A percentile compares a stretch with the other conserved stretches of the same genome.
phyloP scores from a whole-genome alignment of 257 asterid species.

The Scutellaria baicalensis region DNA sequence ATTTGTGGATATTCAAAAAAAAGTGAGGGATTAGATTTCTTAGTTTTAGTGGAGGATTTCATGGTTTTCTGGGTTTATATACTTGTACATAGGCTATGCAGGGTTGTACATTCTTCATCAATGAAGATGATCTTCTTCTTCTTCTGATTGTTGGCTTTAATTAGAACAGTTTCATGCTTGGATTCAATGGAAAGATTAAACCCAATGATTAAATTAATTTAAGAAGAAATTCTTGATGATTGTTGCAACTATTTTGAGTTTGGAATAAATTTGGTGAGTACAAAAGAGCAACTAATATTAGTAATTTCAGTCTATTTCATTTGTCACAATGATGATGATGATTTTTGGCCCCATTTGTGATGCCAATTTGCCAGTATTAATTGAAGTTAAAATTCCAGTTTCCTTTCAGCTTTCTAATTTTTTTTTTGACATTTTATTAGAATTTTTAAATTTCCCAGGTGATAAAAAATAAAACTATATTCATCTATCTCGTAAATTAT shows the following conservation, averaged over 20 bases:
- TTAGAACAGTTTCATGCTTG: no score
- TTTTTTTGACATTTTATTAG: no score
- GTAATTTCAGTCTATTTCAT: background rate
- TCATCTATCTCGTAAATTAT: no score
- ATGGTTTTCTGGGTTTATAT: background rate
- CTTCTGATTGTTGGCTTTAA: background rate
- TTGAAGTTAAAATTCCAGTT: background rate
- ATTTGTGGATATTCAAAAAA: conserved; percentile 3
- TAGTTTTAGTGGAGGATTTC: background rate
- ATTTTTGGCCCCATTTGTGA: background rate
- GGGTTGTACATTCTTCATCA: background rate
- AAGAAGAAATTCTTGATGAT: no score
- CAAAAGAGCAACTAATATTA: background rate
- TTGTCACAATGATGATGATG: background rate
- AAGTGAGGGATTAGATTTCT: background rate
- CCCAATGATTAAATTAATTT: no score
- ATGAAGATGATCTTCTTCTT: background rate
- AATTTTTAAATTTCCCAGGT: background rate
- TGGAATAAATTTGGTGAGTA: background rate
- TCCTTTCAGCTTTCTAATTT: no score
- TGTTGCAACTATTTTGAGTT: no score
- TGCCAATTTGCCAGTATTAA: background rate
- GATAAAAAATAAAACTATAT: background rate
- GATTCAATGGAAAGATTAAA: no score
- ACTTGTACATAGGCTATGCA: background rate